Base-by-base conservation (phyloP, 257 asterid species). In the Fraxinus anomala region DNA sequence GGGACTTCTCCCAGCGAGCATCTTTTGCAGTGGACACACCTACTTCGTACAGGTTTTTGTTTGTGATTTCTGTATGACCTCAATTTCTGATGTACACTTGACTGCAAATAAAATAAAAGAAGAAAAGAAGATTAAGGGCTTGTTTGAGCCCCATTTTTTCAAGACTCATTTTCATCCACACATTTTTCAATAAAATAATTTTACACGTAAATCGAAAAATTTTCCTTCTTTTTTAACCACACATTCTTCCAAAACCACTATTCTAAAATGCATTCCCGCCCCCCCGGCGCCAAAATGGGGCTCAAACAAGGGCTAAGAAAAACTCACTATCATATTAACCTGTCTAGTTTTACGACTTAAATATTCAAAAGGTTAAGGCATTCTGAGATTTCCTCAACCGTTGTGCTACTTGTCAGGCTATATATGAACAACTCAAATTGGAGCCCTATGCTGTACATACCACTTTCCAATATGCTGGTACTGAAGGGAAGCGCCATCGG, bases 1-100 rank as follows among this genome's bases (percentile, higher is more conserved):
- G 47, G 99, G 99, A 61, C 93, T 96, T 81, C 96, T 96, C 68
- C 99, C 99, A 37, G 97, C 93, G 30, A 96, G 98, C 89, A 89
- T 93, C 67, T 96, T 96, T 87, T 96, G 99, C 85, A 96, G 98
- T 76, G 99, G 99, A 17, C 99, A 96, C 75, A 93, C 99, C 79
- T 96, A 87, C 89, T 96, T 96, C 70, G 97, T 96, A 81, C 99
- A 96, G 98, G 99, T 96, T 73, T 42, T 72, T 66, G 34, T 73
- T 77, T 26, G n/a, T 34, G 2, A 76, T 72, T 49, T 77, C 37
- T 42, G 31, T 6, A 7, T 28, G 7, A 14, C 13, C 26, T 67
- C 31, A 56, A 56, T 42, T 42, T 42, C 51, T 42, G 14, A 42
- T 56, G 28, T n/a, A 56, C 12, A n/a, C 69, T 63, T 56, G 31